Base-by-base conservation (phyloP, 2,329 filamentous ascomycete genomes). In the Trichoderma sp. region DNA sequence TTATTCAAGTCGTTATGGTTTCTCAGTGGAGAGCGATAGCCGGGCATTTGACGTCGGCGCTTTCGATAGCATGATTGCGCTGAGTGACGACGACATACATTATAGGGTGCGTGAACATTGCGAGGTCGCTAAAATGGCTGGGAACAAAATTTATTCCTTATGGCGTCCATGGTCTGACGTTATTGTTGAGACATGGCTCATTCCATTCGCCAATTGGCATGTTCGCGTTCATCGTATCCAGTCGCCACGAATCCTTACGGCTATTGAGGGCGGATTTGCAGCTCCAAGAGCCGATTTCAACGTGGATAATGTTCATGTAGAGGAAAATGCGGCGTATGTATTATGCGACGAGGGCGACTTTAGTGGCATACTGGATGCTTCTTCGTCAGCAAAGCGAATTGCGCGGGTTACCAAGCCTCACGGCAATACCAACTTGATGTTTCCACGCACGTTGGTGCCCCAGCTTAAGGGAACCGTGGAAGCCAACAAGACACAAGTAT, bases 1-100 rank as follows among this genome's bases (percentile, higher is more conserved):
- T 3, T 65, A 65, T 24, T 65, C 61, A 21, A 65, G 27, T 47
- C 61, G 61, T 10, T 65, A 65, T n/a, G 61, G 61, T n/a, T 65
- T 65, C 21, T 65, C 61, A 27, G 65, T 68, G 4, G 57, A 68
- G 43, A 68, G 65, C 58, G 65, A 61, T 35, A 56, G 56, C 16
- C 56, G 65, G 21, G 65, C 31, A 31, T 68, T 68, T 33, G 57
- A 68, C 14, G 65, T 68, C 16, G 65, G 47, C 19, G 65, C 43
- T 13, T 68, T 68, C 11, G 65, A 68, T 58, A 68, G 65, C 43
- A 68, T 68, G 65, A 62, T 68, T 55, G 65, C 65, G 13, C 19
- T 68, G 16, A 68, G 65, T 4, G 65, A 68, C n/a, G 65, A 68
- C 27, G 47, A 33, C 21, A 47, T 56, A 16, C 65, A 68, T 24